Evolutionary conservation across 331 rosid genomes (phyloP), one percentile per base, ranked within the genome.

Genomic region (Malus hybrid): DNA sequence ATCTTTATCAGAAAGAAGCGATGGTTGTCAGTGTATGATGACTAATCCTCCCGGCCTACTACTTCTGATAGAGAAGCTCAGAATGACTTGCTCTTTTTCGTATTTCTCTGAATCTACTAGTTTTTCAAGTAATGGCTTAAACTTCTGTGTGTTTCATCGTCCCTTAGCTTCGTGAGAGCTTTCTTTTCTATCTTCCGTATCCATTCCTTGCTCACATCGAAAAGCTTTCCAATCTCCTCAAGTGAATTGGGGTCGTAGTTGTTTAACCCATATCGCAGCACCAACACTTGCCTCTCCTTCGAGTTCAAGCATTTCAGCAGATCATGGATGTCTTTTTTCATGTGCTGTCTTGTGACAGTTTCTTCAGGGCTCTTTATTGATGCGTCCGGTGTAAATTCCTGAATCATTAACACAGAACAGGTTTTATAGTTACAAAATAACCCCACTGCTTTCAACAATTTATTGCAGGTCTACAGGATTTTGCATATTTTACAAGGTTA

Each of bases 131-230:
- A 88, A 82, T 80, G 85, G 67, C 84, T 80, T 70, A 90, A 87
- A 52, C 81, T 74, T 78, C 19, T 77, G 73, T 5, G 46, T 55
- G 80, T 82, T 11, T 84, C 82, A 82, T 90, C 86, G 46, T 67
- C 66, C 77, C 81, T 79, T 34, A 92, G 83, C 84, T 89, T 85
- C 33, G 84, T 70, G 31, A 90, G 84, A 67, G 96, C 97, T 46
- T 86, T 88, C 86, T 84, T 87, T 82, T 90, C 97, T 68, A 92
- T 79, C 83, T 71, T 90, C 69, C 97, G 83, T 76, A 92, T 86
- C 95, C 99, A 86, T 34, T 90, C 97, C 90, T 94, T 90, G 90
- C 93, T 90, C 75, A 92, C 90, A 31, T 65, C 76, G 76, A 86
- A 86, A 69, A 81, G 83, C 80, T 62, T 92, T 70, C 99, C 96